Evolutionary conservation across 1,284 basidiomycete genomes (phyloP).

Genomic region (Naganishia sp.): DNA sequence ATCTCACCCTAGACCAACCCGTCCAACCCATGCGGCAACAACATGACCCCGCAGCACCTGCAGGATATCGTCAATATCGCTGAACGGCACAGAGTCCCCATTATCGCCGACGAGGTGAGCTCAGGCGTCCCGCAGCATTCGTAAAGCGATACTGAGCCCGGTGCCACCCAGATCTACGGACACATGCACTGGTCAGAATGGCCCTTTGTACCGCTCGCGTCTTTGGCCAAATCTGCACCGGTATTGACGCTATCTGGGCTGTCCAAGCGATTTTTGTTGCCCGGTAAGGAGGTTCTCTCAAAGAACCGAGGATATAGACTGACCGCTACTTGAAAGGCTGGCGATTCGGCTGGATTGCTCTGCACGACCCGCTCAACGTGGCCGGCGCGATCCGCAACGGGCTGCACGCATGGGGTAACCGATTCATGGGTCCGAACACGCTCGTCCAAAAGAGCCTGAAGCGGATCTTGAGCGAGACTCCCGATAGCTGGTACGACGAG

Average conservation of each 20-base stretch:
- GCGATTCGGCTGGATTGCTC: conserved; percentile 51
- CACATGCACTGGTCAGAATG: conserved; percentile 39
- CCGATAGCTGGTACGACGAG: conserved; percentile 44
- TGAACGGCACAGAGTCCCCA: conserved; percentile 44
- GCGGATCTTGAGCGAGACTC: conserved; percentile 45
- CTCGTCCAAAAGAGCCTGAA: conserved; percentile 49
- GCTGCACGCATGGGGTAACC: conserved; percentile 42
- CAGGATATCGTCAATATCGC: conserved; percentile 45
- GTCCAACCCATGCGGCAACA: conserved; percentile 52
- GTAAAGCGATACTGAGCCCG: neutral
- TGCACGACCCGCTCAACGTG: conserved; percentile 50
- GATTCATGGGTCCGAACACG: conserved; percentile 51
- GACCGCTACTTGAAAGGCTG: conserved; percentile 41
- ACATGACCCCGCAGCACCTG: conserved; percentile 47
- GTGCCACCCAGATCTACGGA: conserved; percentile 41
- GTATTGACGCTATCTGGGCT: conserved; percentile 50
- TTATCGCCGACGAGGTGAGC: conserved; percentile 49
- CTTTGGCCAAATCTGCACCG: conserved; percentile 45
- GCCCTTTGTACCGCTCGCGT: conserved; percentile 49
- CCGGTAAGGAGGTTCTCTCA: conserved; percentile 12
- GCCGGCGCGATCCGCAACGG: conserved; percentile 41
- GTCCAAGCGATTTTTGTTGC: conserved; percentile 52
- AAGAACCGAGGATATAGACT: no score
- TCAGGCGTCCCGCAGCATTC: neutral
- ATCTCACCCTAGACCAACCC: conserved; percentile 45